A percentile compares a stretch with the other conserved stretches of the same genome.
Conservation (phyloP, 768 basidiomycete species). For the Stropharia rugosoannulata region DNA sequence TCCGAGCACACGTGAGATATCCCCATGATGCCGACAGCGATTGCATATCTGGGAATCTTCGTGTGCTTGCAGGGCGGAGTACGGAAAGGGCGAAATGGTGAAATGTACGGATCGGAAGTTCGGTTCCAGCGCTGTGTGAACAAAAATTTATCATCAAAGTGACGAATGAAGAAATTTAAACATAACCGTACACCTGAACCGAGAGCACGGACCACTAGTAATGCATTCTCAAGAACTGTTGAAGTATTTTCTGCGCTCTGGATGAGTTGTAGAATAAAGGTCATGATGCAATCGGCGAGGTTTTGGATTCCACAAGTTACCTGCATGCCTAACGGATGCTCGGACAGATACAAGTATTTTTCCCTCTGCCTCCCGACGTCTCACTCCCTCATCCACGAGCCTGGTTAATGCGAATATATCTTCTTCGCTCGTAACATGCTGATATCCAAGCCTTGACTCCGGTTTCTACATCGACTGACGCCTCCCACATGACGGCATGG, state of each 20-base stretch:
- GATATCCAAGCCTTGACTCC: too few species aligned
- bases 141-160: neutral
- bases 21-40: conserved; percentile 96
- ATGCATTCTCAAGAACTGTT: conserved; percentile 94
- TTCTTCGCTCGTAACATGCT: too few species aligned
- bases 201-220: conserved; percentile 89
- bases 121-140: conserved; percentile 61
- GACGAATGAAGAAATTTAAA: neutral
- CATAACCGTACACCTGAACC: conserved; percentile 60
- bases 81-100: conserved; percentile 84
- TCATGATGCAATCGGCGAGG: conserved; percentile 94
- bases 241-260: conserved; percentile 88
- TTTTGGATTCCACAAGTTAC: conserved; percentile 91
- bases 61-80: conserved; percentile 87
- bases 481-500: too few species aligned
- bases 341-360: too few species aligned
- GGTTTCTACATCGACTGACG: too few species aligned
- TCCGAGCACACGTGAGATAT: conserved; percentile 92
- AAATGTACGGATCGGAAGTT: conserved; percentile 82
- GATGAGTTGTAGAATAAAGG: conserved; percentile 80
- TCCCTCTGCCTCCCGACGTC: too few species aligned
- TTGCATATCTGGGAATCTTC: conserved; percentile 97
- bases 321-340: too few species aligned
- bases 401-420: too few species aligned
- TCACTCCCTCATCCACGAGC: too few species aligned